These are phyloP conservation scores for Daldinia decipiens DNA, from an alignment of 495 filamentous ascomycete species.

Conservation along the genomic window DNA sequence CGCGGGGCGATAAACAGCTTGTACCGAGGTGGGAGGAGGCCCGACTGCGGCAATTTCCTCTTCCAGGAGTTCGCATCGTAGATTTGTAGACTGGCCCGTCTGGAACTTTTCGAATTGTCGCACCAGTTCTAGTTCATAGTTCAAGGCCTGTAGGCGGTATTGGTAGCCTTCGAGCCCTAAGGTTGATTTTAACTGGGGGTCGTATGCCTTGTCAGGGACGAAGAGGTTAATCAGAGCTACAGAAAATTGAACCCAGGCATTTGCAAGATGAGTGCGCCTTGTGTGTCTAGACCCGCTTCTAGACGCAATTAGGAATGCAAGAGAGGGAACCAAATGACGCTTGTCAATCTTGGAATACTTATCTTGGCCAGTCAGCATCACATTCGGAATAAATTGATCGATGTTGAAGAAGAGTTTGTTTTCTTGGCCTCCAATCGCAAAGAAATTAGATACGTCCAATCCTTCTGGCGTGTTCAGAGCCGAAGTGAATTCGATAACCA, in stretches of 20 bases:
- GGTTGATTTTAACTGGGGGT: constrained; percentile 82
- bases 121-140: constrained; percentile 68
- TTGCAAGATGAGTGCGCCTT: constrained; percentile 50
- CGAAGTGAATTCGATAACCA: constrained; percentile 20
- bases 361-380: constrained; percentile 20
- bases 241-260: constrained; percentile 74
- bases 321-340: constrained; percentile 54
- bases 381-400: constrained; percentile 19
- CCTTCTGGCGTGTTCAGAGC: constrained; percentile 5
- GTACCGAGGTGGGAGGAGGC: constrained; percentile 61
- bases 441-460: constrained; percentile 10
- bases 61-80: constrained; percentile 68
- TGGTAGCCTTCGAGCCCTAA: constrained; percentile 74
- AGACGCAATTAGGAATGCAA: constrained; percentile 50
- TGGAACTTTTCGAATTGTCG: constrained; percentile 71
- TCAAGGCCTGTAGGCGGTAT: constrained; percentile 63
- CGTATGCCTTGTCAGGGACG: constrained; percentile 84
- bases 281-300: constrained; percentile 31
- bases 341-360: constrained; percentile 48
- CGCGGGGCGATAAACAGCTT: constrained; percentile 73
- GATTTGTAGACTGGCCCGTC: constrained; percentile 71
- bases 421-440: constrained; percentile 30
- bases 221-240: constrained; percentile 77
- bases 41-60: constrained; percentile 71
- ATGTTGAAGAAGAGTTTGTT: constrained; percentile 38